phyloP scores from a whole-genome alignment of 2,329 filamentous ascomycete species.

The Cytospora chrysosperma region DNA sequence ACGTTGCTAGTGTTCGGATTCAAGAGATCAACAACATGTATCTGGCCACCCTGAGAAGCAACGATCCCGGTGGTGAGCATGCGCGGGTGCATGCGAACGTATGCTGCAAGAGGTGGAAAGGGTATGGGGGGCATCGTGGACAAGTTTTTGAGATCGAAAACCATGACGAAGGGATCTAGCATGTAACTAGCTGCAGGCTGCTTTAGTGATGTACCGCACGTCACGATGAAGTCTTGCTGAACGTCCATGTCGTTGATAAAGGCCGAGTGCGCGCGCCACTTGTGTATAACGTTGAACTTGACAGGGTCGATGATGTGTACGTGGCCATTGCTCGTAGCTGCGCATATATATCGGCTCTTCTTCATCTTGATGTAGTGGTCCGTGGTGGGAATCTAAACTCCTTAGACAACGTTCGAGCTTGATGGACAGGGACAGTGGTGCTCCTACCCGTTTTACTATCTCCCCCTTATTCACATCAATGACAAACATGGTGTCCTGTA shows the following conservation, averaged over 20 bases:
- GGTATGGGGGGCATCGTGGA: constrained; percentile 85
- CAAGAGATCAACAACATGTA: constrained; percentile 94
- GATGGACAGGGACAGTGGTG: neutral
- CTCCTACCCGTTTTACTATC: constrained; percentile 62
- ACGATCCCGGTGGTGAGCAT: constrained; percentile 95
- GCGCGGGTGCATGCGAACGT: constrained; percentile 93
- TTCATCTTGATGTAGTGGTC: constrained; percentile 90
- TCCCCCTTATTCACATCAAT: constrained; percentile 69
- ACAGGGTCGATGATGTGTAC: constrained; percentile 84
- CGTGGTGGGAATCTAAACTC: constrained; percentile 61
- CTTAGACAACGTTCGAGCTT: constrained; percentile 32
- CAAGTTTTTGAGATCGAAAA: constrained; percentile 92
- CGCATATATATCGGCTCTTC: constrained; percentile 85
- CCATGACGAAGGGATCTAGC: constrained; percentile 89
- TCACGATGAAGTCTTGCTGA: constrained; percentile 90
- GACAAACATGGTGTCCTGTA: constrained; percentile 82
- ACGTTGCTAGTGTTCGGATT: constrained; percentile 87
- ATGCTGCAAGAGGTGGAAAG: constrained; percentile 87
- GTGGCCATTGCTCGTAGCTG: constrained; percentile 76
- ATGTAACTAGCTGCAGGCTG: constrained; percentile 73
- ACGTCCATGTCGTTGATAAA: constrained; percentile 97
- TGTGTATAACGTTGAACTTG: constrained; percentile 75
- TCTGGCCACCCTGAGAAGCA: constrained; percentile 85
- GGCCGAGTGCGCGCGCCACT: constrained; percentile 87
- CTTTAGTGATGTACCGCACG: constrained; percentile 87